A percentile compares a stretch with the other conserved stretches of the same genome.
Evolutionary conservation across 108 stramenopile species (phyloP).

Genomic region (Nitzschia putrida): DNA sequence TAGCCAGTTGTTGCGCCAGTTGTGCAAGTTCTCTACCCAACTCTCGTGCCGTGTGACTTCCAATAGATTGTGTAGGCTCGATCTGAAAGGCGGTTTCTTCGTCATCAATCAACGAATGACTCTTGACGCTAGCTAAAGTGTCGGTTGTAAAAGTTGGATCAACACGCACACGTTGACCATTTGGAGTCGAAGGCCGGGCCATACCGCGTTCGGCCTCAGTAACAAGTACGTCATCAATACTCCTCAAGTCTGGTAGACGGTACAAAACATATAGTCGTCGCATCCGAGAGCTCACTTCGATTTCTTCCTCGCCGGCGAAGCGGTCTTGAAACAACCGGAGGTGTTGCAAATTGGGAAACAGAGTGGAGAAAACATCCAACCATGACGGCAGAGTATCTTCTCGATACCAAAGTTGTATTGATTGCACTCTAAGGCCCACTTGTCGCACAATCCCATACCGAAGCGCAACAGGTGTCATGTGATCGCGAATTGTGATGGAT

Average conservation of each 20-base stretch:
- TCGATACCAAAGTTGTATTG: slow-evolving; percentile 9
- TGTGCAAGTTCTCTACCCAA: slow-evolving; percentile 3
- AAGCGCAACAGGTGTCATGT: slow-evolving; percentile 20
- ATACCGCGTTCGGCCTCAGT: slow-evolving; percentile 34
- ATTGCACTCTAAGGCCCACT: slow-evolving; percentile 19
- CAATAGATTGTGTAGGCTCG: background rate
- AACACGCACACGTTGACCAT: slow-evolving; percentile 13
- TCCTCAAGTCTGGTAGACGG: slow-evolving; percentile 37
- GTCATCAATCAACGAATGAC: slow-evolving; percentile 11
- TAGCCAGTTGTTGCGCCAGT: slow-evolving; percentile 5
- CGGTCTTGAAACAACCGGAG: slow-evolving; percentile 26
- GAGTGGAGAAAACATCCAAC: slow-evolving; percentile 35
- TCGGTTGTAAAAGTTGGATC: background rate
- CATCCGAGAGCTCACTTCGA: slow-evolving; percentile 40
- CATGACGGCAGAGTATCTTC: slow-evolving; percentile 32
- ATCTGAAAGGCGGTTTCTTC: background rate
- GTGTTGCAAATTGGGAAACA: slow-evolving; percentile 42
- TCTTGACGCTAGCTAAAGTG: background rate
- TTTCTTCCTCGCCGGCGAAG: slow-evolving; percentile 28
- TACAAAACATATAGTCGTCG: slow-evolving; percentile 46
- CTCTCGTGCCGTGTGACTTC: slow-evolving; percentile 1
- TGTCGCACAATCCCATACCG: slow-evolving; percentile 11
- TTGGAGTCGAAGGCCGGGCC: slow-evolving; percentile 21
- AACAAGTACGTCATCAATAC: slow-evolving; percentile 37
- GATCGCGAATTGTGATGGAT: slow-evolving; percentile 17